A percentile compares a stretch with the other conserved stretches of the same genome.
phyloP scores from a whole-genome alignment of 805 yeast species.

The Candida xiaguanensis region DNA sequence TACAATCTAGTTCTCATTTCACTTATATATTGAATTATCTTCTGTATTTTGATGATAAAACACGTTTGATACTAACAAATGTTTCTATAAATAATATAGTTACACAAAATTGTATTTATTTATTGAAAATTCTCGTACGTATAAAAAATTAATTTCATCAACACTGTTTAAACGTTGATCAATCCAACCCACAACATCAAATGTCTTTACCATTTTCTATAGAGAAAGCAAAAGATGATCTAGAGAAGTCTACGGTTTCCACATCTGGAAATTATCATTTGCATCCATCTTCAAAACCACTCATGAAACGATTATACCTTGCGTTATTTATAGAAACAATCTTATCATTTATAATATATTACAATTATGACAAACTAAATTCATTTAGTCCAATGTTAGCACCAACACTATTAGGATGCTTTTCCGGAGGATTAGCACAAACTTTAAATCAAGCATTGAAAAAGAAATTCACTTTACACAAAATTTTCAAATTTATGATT shows the following conservation, averaged over 20 bases:
- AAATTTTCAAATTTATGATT: slow-evolving; percentile 43
- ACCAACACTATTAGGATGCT: slow-evolving; percentile 35
- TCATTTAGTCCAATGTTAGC: slow-evolving; percentile 26
- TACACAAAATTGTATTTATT: neutral
- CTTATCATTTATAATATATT: slow-evolving; percentile 24
- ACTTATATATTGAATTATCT: too few relatives aligned
- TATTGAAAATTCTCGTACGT: neutral
- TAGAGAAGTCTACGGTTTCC: slow-evolving; percentile 16
- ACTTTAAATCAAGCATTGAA: slow-evolving; percentile 34
- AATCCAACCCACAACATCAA: neutral
- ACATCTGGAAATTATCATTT: slow-evolving; percentile 6
- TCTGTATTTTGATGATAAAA: too few relatives aligned
- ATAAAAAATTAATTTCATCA: neutral
- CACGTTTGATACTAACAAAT: too few relatives aligned
- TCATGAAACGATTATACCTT: slow-evolving; percentile 14
- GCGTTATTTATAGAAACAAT: slow-evolving; percentile 24
- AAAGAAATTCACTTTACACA: slow-evolving; percentile 26
- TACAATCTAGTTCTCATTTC: too few relatives aligned
- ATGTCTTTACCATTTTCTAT: slow-evolving; percentile 11
- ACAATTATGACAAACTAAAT: slow-evolving; percentile 23
- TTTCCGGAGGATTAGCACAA: slow-evolving; percentile 41
- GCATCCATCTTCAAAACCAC: slow-evolving; percentile 8
- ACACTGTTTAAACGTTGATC: neutral
- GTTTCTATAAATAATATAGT: neutral
- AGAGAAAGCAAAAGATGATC: slow-evolving; percentile 7